These are phyloP conservation scores for Cyanidioschyzon merolae DNA, from an alignment of 23 red algal genomes.

Conservation along the genomic window DNA sequence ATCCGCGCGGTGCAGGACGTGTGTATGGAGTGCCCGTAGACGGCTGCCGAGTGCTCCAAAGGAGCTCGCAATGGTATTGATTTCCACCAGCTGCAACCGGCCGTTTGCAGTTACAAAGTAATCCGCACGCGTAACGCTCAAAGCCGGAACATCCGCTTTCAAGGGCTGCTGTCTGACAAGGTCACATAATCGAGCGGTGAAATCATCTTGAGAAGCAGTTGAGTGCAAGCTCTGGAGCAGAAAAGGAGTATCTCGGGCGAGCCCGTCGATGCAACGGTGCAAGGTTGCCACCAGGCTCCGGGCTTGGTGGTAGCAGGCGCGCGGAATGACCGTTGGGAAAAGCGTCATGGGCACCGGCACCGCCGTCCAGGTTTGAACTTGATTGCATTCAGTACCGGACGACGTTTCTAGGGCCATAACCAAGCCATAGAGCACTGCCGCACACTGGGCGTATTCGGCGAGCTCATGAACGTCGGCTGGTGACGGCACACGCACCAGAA, in stretches of 20 bases:
- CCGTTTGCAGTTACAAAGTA: slow-evolving; percentile 49
- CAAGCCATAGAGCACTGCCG: neutral
- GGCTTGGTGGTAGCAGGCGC: neutral
- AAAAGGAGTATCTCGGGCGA: neutral
- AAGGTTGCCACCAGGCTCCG: neutral
- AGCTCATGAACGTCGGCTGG: neutral
- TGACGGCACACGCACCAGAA: neutral
- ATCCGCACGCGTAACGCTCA: slow-evolving; percentile 61
- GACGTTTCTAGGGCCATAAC: neutral
- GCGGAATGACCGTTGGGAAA: neutral
- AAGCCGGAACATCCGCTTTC: neutral
- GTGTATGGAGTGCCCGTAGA: slow-evolving; percentile 33
- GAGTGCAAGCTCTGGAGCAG: neutral
- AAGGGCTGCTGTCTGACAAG: neutral
- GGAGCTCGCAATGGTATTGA: slow-evolving; percentile 79
- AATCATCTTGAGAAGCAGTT: neutral
- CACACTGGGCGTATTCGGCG: neutral
- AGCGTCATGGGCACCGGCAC: slow-evolving; percentile 11
- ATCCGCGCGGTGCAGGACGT: slow-evolving; percentile 24
- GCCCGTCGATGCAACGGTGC: neutral
- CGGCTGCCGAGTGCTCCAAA: slow-evolving; percentile 52
- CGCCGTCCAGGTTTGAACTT: neutral
- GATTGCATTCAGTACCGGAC: neutral
- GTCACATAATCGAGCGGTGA: neutral
- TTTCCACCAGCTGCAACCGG: slow-evolving; percentile 55